Evolutionary conservation across 1,139 yeast genomes (phyloP), one percentile per base, ranked within the genome.

Genomic region (Tardiomyces depauwii): DNA sequence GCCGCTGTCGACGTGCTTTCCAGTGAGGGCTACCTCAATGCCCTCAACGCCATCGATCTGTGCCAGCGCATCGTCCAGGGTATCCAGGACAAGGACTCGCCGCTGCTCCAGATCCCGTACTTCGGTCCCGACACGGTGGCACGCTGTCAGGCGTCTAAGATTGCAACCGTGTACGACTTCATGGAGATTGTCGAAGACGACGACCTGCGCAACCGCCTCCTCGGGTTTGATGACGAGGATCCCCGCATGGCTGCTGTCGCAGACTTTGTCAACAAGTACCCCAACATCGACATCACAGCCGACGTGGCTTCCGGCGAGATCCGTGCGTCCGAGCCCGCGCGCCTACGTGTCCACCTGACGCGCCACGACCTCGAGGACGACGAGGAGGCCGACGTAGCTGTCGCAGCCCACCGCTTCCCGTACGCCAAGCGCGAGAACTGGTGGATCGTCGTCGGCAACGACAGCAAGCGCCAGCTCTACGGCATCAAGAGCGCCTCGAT

Each of bases 41-140:
- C 95, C 0, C 71, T 87, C 53, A 74, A 75, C 45, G 93, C 88
- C 0, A 86, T 91, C 84, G 97, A 91, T 60, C 61, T 89, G 47
- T 76, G 85, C 1, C 98, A 91, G 59, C 85, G 88, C 95, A 66
- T 87, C 11, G 78, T 83, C 0, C 98, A 91, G 62, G 94, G 83
- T 0, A 67, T 84, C 25, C 88, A 96, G 95, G 85, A 80, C 54
- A 71, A 78, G 23, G 96, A 86, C 48, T 76, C 77, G 44, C 84
- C 94, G 1, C 70, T 93, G 58, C 78, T 76, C 54, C 98, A 93
- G 63, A 70, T 91, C 39, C 98, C 98, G 1, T 73, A 71, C 56
- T 77, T 88, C 48, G 67, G 68, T 45, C 70, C 70, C 1, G 77
- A 65, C 0, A 73, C 81, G 12, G 64, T 88, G 43, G 63, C 65